Evolutionary conservation across 202 grass and related monocot genomes (phyloP), one percentile per base, ranked within the genome.

Genomic region (Carex arenaria): DNA sequence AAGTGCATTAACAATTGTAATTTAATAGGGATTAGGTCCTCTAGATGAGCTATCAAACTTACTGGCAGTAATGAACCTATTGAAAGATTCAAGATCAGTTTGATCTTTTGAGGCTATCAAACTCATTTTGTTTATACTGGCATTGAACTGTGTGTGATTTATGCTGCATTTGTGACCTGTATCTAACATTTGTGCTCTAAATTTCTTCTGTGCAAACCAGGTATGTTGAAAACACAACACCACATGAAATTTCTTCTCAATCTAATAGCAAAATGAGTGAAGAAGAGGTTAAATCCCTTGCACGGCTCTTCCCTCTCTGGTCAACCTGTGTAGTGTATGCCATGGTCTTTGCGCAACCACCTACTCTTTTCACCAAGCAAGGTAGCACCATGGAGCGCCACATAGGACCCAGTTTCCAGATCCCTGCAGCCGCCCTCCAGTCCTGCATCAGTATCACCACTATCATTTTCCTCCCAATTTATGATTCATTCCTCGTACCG

Each of bases 361-460:
- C 85, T 1, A 95, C 90, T 55, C 71, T 96, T 22, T 96, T 93
- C 89, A 93, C 87, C 2, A 96, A 93, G 87, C 89, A 96, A 83
- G 93, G 88, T 4, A 86, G 59, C 56, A 93, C 88, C 32, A 85
- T 96, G 54, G 90, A 95, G 31, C 63, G 93, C 10, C 51, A 82
- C 17, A 49, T 95, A 11, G 85, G 80, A 19, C 5, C 60, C 11
- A 80, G 75, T 10, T 89, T 91, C 82, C 80, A 89, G 59, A 2
- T 96, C 0, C 90, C 93, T 0, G 68, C 90, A 0, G 93, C 89
- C 10, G 85, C 89, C 18, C 71, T 93, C 53, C 88, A 93, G 72
- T 40, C 60, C 84, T 93, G 86, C 82, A 43, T 80, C 10, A 84
- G 89, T 81, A 17, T 78, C 70, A 89, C 83, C 57, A 77, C 87